Conservation (phyloP, 2,329 filamentous ascomycete species). For the Gnomoniopsis sp. region DNA sequence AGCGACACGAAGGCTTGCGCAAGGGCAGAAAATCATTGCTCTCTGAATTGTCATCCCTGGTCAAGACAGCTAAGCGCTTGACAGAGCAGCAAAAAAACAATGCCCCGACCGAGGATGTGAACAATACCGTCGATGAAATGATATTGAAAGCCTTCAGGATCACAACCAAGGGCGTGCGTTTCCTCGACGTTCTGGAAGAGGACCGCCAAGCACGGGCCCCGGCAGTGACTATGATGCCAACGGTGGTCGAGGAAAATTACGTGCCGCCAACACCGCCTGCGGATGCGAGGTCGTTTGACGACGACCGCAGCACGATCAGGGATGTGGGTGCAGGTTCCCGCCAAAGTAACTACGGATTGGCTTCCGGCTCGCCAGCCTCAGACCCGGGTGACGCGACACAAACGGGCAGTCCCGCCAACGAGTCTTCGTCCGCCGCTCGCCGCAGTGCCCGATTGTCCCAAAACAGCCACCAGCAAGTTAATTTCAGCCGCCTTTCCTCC, state of each 20-base stretch:
- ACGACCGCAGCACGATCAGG: conserved; percentile 27
- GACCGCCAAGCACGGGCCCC: conserved; percentile 49
- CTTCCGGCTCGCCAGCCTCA: conserved; percentile 23
- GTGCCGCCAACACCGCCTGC: conserved; percentile 62
- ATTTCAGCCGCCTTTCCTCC: conserved; percentile 44
- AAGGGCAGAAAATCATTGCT: conserved; percentile 82
- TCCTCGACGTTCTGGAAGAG: conserved; percentile 80
- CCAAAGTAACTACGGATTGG: conserved; percentile 28
- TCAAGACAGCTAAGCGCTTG: conserved; percentile 82
- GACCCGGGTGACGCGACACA: conserved; percentile 31
- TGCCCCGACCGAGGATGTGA: conserved; percentile 54
- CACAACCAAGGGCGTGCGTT: conserved; percentile 84
- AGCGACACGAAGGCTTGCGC: conserved; percentile 71
- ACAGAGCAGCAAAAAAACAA: conserved; percentile 64
- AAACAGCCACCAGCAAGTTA: conserved; percentile 33
- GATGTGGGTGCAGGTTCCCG: conserved; percentile 39
- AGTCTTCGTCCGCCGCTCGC: conserved; percentile 46
- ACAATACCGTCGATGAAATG: conserved; percentile 85
- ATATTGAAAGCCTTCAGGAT: conserved; percentile 92
- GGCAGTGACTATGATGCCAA: conserved; percentile 57
- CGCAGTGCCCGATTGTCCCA: conserved; percentile 34
- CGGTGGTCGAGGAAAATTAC: conserved; percentile 55
- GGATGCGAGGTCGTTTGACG: conserved; percentile 50
- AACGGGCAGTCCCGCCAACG: conserved; percentile 34
- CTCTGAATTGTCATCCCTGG: conserved; percentile 83